A percentile compares a stretch with the other conserved stretches of the same genome.
Conservation (phyloP, 1,284 basidiomycete species). For the Gymnopus androsaceus region DNA sequence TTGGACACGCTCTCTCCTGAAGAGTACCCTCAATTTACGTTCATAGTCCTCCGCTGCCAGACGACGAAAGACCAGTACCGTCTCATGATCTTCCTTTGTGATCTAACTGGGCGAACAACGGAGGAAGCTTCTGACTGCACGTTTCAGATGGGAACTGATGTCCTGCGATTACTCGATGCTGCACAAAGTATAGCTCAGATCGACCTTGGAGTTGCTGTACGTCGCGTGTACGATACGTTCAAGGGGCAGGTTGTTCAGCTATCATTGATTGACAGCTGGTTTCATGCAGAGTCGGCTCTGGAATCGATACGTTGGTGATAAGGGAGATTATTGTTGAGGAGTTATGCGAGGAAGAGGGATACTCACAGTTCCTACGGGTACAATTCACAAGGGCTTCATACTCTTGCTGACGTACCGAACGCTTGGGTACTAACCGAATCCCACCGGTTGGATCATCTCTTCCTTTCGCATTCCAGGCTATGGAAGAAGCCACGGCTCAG, state of each 20-base stretch:
- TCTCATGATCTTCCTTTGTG: constrained; percentile 81
- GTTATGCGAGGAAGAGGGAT: constrained; percentile 58
- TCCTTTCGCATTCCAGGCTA: constrained; percentile 76
- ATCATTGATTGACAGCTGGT: constrained; percentile 85
- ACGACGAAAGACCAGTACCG: constrained; percentile 81
- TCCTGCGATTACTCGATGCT: constrained; percentile 72
- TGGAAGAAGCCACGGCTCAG: constrained; percentile 85
- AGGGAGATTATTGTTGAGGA: constrained; percentile 74
- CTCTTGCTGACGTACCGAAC: constrained; percentile 53
- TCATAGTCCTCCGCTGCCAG: constrained; percentile 69
- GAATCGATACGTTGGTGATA: constrained; percentile 66
- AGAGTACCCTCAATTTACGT: constrained; percentile 76
- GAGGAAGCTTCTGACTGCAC: constrained; percentile 70
- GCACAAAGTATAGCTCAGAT: constrained; percentile 85
- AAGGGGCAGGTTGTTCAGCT: constrained; percentile 85
- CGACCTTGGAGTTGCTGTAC: constrained; percentile 90
- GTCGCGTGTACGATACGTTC: constrained; percentile 87
- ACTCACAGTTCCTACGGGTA: constrained; percentile 33
- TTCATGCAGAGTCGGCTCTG: constrained; percentile 73
- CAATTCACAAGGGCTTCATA: constrained; percentile 38
- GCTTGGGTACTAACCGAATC: no score
- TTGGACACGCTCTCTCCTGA: constrained; percentile 86
- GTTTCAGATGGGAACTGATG: constrained; percentile 77
- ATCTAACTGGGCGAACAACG: constrained; percentile 60
- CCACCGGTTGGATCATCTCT: constrained; percentile 71